Evolutionary conservation across 129 eudicot species (phyloP).

Genomic region (Glebionis coronaria): DNA sequence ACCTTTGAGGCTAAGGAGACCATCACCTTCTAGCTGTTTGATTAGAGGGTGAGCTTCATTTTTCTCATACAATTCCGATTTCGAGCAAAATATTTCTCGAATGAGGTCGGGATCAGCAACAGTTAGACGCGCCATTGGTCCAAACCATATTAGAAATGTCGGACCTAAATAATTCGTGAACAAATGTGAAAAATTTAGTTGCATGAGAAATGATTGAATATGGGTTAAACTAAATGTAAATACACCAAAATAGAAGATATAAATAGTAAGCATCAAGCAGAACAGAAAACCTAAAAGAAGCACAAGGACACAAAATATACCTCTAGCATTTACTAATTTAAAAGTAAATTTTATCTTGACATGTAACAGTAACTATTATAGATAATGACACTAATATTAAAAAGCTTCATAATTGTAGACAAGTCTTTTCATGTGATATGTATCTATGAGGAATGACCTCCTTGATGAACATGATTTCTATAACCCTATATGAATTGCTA

Average conservation of each 20-base stretch:
- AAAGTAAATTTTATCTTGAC: neutral
- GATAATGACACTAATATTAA: conserved; percentile 3
- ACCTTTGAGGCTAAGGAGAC: conserved; percentile 82
- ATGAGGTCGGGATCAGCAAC: conserved; percentile 81
- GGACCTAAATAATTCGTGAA: conserved; percentile 43
- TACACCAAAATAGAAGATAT: conserved; percentile 13
- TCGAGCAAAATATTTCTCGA: conserved; percentile 73
- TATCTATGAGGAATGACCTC: neutral
- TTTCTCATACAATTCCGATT: conserved; percentile 75
- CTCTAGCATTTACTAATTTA: conserved; percentile 6
- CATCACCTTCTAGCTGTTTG: conserved; percentile 89
- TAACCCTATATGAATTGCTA: conserved; percentile 9
- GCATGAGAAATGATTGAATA: conserved; percentile 15
- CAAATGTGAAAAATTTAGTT: conserved; percentile 1
- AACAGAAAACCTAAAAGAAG: conserved; percentile 18
- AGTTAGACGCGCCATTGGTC: conserved; percentile 69
- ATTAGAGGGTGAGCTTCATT: conserved; percentile 74
- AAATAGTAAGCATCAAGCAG: conserved; percentile 23
- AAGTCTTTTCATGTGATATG: neutral
- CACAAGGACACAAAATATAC: conserved; percentile 17
- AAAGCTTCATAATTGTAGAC: conserved; percentile 15
- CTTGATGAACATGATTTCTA: conserved; percentile 7
- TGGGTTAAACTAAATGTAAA: neutral
- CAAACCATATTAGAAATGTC: conserved; percentile 86
- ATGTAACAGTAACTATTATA: neutral